These are phyloP conservation scores for Auriscalpium vulgare DNA, from an alignment of 768 basidiomycete genomes.

Conservation along the genomic window DNA sequence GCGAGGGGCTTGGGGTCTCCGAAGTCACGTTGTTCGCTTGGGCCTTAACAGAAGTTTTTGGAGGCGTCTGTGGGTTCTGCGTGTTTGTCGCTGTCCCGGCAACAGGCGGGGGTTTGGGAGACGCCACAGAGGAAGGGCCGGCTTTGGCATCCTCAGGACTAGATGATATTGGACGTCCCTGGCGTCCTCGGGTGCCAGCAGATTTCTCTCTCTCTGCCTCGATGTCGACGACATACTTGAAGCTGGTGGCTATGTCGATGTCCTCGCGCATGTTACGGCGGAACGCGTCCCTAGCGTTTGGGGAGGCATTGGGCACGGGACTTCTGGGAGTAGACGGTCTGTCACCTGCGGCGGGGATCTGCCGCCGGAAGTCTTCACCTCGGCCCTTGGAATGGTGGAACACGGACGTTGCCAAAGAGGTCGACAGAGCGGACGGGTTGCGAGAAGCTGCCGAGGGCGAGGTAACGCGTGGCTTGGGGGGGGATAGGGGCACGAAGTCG, in stretches of 20 bases:
- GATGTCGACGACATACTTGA: constrained; percentile 37
- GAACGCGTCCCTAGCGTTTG: constrained; percentile 25
- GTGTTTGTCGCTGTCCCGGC: not conserved
- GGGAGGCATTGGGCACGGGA: no score
- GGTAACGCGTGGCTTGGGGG: constrained; percentile 30
- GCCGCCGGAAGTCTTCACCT: constrained; percentile 11
- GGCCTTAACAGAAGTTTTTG: no score
- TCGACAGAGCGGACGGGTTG: constrained; percentile 55
- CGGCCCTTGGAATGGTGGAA: constrained; percentile 45
- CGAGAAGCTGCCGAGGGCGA: constrained; percentile 29
- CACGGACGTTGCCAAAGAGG: constrained; percentile 53
- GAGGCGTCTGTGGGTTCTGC: no score
- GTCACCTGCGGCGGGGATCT: constrained; percentile 1
- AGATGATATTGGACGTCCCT: not conserved
- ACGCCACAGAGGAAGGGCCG: no score
- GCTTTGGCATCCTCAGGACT: not conserved
- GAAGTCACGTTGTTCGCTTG: not conserved
- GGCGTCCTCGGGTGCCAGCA: constrained; percentile 6
- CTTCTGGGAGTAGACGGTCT: no score
- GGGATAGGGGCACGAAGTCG: constrained; percentile 47
- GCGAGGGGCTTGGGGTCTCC: constrained; percentile 7
- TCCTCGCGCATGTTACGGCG: constrained; percentile 40
- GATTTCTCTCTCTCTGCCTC: constrained; percentile 30
- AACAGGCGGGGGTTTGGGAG: not conserved
- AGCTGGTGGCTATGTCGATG: constrained; percentile 39